Conservation (phyloP, 176 grass and related monocot species). For the Oryza australiensis region DNA sequence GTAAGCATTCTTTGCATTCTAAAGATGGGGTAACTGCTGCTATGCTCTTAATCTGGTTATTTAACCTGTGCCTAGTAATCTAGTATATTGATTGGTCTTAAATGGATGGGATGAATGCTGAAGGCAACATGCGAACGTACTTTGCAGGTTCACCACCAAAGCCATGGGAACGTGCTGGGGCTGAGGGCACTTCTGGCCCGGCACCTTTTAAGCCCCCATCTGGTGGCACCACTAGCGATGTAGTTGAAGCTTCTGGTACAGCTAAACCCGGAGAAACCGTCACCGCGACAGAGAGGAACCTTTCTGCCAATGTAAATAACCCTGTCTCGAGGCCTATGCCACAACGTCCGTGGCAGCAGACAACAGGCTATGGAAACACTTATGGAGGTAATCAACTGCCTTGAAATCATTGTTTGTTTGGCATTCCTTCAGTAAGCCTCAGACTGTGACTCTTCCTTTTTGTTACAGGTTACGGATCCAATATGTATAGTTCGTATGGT, state of each 20-base stretch:
- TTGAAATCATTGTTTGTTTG: background rate
- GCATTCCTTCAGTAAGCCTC: background rate
- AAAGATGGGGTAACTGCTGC: background rate
- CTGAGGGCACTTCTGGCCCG: conserved; percentile 52
- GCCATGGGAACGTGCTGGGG: conserved; percentile 77
- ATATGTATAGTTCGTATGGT: conserved; percentile 65
- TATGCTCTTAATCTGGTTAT: background rate
- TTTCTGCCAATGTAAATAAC: conserved; percentile 39
- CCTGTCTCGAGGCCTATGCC: conserved; percentile 54
- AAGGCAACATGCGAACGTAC: background rate
- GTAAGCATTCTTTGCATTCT: background rate
- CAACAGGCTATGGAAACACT: conserved; percentile 59
- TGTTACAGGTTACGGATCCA: conserved; percentile 48
- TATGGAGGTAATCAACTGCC: conserved; percentile 59
- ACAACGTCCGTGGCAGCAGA: conserved; percentile 81
- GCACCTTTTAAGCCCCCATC: conserved; percentile 78
- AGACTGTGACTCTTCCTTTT: background rate
- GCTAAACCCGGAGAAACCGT: conserved; percentile 85
- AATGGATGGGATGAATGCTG: background rate
- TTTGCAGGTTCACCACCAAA: conserved; percentile 63
- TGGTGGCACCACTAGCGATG: conserved; percentile 74
- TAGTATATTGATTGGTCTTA: background rate
- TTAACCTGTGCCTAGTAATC: no score
- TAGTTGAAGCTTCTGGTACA: conserved; percentile 85
- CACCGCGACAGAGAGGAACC: conserved; percentile 42